Evolutionary conservation across 2,329 filamentous ascomycete species (phyloP).

Genomic region (Cytospora chrysosperma): DNA sequence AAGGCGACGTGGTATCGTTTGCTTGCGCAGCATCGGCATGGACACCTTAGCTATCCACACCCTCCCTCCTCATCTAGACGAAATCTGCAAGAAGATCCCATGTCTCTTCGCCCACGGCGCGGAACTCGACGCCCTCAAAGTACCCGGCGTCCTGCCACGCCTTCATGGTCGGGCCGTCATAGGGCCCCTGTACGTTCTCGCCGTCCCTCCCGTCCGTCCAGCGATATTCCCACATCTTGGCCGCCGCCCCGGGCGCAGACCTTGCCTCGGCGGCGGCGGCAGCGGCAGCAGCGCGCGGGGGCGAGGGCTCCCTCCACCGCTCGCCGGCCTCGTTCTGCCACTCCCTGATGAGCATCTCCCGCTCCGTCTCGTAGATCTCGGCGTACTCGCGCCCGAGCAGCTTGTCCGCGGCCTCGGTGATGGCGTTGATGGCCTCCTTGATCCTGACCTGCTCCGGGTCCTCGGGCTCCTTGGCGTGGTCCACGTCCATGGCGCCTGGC

Average conservation of each 20-base stretch:
- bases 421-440: slow-evolving; percentile 71
- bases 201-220: slow-evolving; percentile 89
- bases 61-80: not conserved
- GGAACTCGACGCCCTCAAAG: slow-evolving; percentile 87
- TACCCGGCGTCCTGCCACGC: slow-evolving; percentile 92
- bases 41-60: not conserved
- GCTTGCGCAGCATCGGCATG: not conserved
- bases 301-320: slow-evolving; percentile 62
- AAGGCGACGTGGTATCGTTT: not conserved
- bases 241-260: not conserved
- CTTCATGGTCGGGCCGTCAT: slow-evolving; percentile 80
- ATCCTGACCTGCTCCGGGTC: slow-evolving; percentile 69
- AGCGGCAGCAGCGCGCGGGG: not conserved
- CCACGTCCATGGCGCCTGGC: slow-evolving; percentile 74
- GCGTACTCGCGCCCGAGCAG: slow-evolving; percentile 78
- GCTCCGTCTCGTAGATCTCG: slow-evolving; percentile 89
- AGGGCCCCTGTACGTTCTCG: slow-evolving; percentile 79
- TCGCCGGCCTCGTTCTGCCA: slow-evolving; percentile 85
- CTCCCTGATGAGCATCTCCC: slow-evolving; percentile 79
- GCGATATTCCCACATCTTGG: slow-evolving; percentile 78
- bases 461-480: slow-evolving; percentile 53
- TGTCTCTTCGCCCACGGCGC: slow-evolving; percentile 51
- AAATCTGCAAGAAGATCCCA: slow-evolving; percentile 50
- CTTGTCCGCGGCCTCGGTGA: slow-evolving; percentile 88
- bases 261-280: slow-evolving; percentile 30